Percentiles rank a stretch among this genome's conserved stretches.
These are phyloP conservation scores for Coemansia sp. DNA, from an alignment of 192 early-diverging fungal species.

Conservation along the genomic window DNA sequence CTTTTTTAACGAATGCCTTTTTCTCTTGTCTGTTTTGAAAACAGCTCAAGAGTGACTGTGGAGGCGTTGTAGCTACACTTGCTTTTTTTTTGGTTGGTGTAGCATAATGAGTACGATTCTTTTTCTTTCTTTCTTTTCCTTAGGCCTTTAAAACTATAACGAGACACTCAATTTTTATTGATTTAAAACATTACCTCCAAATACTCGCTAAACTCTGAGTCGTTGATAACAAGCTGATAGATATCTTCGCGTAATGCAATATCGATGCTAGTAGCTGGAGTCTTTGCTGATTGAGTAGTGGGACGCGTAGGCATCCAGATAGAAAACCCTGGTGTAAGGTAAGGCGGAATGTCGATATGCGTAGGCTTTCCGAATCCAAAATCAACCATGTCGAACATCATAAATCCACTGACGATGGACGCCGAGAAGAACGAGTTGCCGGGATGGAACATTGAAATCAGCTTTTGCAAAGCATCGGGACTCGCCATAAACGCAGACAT, in stretches of 20 bases:
- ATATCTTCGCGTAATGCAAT: slow-evolving; percentile 29
- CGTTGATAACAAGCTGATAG: slow-evolving; percentile 8
- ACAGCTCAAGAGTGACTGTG: neutral
- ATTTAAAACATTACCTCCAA: slow-evolving; percentile 14
- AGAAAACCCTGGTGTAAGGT: slow-evolving; percentile 39
- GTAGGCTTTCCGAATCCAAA: slow-evolving; percentile 30
- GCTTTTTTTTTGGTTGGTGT: neutral
- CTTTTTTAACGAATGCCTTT: slow-evolving; percentile 22
- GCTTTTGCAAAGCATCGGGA: slow-evolving; percentile 1
- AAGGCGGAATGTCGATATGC: slow-evolving; percentile 38
- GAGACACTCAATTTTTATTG: neutral
- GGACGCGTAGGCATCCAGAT: slow-evolving; percentile 33
- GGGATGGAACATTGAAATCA: slow-evolving; percentile 26
- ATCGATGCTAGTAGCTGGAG: slow-evolving; percentile 6
- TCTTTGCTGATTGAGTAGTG: neutral
- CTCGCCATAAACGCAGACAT: slow-evolving; percentile 21
- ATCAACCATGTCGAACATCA: slow-evolving; percentile 25
- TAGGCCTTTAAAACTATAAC: neutral
- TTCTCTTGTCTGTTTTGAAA: too few relatives aligned
- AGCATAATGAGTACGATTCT: slow-evolving; percentile 6
- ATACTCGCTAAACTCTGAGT: slow-evolving; percentile 29
- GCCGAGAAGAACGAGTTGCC: slow-evolving; percentile 35
- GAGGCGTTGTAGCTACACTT: slow-evolving; percentile 13
- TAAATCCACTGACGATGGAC: slow-evolving; percentile 19
- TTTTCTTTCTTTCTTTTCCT: neutral